Evolutionary conservation across 495 filamentous ascomycete genomes (phyloP), one percentile per base, ranked within the genome.

Genomic region (Penicillium argentinense): DNA sequence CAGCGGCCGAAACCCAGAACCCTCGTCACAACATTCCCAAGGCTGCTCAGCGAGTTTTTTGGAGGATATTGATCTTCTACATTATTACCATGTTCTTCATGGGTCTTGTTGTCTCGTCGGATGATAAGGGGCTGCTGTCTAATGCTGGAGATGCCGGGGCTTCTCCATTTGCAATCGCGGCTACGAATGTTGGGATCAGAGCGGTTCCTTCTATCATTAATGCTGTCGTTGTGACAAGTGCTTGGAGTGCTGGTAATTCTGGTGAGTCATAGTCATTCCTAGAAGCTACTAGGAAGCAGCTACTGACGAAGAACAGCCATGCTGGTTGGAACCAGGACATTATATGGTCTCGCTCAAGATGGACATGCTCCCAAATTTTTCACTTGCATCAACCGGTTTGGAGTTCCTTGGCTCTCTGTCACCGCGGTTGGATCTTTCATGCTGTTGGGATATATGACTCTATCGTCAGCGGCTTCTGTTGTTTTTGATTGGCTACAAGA

Each of bases 1-100:
- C 74, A 2, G 75, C 63, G 28, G 77, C 63, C 25, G 88, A 92
- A 65, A 80, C 85, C 16, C 70, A 72, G 16, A 84, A 85, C 55
- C 88, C 88, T 0, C 70, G 80, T 47, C 79, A 77, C 59, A 78
- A 80, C n/a, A 83, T 90, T 47, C 87, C 87, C 25, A 72, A 74
- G 52, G 88, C 88, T 12, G 80, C 80, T n/a, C 84, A 81, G 46
- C 80, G 85, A 51, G 82, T 85, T 36, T 88, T 92, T 62, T 84
- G 81, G 68, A 81, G 87, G 37, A 86, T 92, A 54, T 47, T 81
- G 40, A 67, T 83, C 26, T 84, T 84, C 57, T 83, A 84, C n/a
- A 9, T 12, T 52, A 48, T 61, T 12, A 44, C 55, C 21, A 48
- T 50, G 9, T 43, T 80, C 11, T 60, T 82, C n/a, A 68, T 73